Evolutionary conservation across 169 alveolate species (phyloP).

Genomic region (Cryptosporidium viatorum): DNA sequence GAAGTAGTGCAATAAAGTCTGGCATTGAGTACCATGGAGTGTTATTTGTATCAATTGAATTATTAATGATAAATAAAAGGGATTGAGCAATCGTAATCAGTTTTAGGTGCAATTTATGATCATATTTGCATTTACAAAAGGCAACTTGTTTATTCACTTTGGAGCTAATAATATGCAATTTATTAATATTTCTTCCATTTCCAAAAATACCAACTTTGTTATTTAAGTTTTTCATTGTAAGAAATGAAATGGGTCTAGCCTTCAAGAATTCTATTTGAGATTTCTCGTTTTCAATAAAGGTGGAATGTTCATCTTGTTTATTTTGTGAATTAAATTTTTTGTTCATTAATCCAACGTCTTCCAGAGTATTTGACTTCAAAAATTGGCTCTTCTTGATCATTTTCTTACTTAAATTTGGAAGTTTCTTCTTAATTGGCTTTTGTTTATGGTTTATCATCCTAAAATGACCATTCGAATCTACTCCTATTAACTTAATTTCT

Average conservation of each 20-base stretch:
- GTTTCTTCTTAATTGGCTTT: constrained; percentile 6
- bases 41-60: constrained; percentile 16
- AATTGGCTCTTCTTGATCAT: constrained; percentile 24
- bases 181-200: not conserved
- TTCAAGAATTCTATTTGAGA: not conserved
- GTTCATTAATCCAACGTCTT: not conserved
- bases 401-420: constrained; percentile 1
- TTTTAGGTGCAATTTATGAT: not conserved
- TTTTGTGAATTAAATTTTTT: not conserved
- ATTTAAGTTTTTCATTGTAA: not conserved
- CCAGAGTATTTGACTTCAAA: not conserved
- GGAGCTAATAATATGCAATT: constrained; percentile 48
- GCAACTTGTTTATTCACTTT: constrained; percentile 36
- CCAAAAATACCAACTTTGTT: not conserved
- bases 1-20: constrained; percentile 30
- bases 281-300: not conserved
- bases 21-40: constrained; percentile 62
- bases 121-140: constrained; percentile 28
- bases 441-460: not conserved
- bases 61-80: constrained; percentile 16
- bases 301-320: not conserved
- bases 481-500: constrained; percentile 21
- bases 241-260: not conserved
- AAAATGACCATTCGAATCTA: constrained; percentile 29
- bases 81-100: constrained; percentile 45